Evolutionary conservation across 495 filamentous ascomycete species (phyloP).

Genomic region (Xanthoparmelia taractica): DNA sequence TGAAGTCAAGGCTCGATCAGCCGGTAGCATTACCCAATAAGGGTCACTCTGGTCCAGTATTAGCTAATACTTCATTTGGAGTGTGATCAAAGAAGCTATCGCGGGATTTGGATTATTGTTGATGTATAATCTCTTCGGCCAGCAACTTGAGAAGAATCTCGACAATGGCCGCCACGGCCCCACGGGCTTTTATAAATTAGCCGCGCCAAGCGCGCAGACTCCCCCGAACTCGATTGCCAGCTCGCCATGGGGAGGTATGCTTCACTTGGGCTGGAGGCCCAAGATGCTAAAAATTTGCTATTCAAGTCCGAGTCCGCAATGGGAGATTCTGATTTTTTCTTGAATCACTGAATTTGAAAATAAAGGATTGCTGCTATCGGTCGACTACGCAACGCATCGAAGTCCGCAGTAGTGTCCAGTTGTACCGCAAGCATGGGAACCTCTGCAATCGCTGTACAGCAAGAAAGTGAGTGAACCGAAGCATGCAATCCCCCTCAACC

Average conservation of each 20-base stretch:
- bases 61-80: not conserved
- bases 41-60: slow-evolving; percentile 6
- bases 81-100: not conserved
- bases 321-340: not conserved
- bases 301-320: not conserved
- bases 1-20: slow-evolving; percentile 20
- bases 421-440: slow-evolving; percentile 40
- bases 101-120: not conserved
- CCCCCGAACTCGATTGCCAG: not conserved
- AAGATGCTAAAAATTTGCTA: not conserved
- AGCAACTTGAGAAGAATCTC: too few relatives aligned
- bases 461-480: slow-evolving; percentile 38
- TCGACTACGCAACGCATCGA: not conserved
- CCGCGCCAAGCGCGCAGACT: slow-evolving; percentile 1
- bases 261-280: not conserved
- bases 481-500: not conserved
- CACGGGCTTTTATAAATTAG: too few relatives aligned
- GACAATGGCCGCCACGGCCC: too few relatives aligned
- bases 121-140: not conserved
- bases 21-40: slow-evolving; percentile 16
- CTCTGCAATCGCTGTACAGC: slow-evolving; percentile 46
- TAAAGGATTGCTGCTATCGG: not conserved
- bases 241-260: not conserved
- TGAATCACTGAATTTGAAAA: not conserved
- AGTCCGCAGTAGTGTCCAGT: slow-evolving; percentile 4